phyloP scores from a whole-genome alignment of 2,329 filamentous ascomycete species.

The Colletotrichum graminicola region DNA sequence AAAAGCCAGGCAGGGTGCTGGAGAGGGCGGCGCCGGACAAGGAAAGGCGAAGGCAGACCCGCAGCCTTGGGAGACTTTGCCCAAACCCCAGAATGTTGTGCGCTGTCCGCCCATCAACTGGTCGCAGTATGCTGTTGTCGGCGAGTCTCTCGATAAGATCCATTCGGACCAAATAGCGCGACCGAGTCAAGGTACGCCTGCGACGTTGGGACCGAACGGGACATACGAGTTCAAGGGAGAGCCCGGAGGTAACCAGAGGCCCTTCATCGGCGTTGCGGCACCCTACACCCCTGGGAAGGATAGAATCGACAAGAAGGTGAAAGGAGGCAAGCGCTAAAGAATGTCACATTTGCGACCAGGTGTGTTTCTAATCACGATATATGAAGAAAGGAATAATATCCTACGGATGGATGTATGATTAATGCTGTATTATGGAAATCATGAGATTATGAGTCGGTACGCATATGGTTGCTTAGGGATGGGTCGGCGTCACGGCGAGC shows the following conservation, averaged over 20 bases:
- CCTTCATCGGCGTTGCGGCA: slow-evolving; percentile 65
- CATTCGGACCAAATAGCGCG: slow-evolving; percentile 82
- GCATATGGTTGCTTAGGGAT: slow-evolving; percentile 8
- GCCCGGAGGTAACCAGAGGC: slow-evolving; percentile 54
- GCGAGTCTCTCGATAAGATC: slow-evolving; percentile 84
- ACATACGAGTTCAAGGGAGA: slow-evolving; percentile 64
- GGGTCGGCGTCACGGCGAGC: slow-evolving; percentile 19
- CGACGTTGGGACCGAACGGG: slow-evolving; percentile 57
- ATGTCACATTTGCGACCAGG: background rate
- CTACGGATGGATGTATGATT: slow-evolving; percentile 8
- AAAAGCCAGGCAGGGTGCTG: slow-evolving; percentile 47
- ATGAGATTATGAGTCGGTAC: slow-evolving; percentile 33
- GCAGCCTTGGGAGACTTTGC: slow-evolving; percentile 72
- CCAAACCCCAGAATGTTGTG: slow-evolving; percentile 83
- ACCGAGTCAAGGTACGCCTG: slow-evolving; percentile 70
- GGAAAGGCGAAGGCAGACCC: slow-evolving; percentile 23
- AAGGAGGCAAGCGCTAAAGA: slow-evolving; percentile 48
- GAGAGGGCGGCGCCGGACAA: slow-evolving; percentile 5
- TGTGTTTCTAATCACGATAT: background rate
- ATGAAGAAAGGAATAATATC: background rate
- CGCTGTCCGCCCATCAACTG: slow-evolving; percentile 93
- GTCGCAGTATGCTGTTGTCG: slow-evolving; percentile 93
- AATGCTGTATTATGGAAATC: slow-evolving; percentile 17
- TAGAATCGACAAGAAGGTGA: slow-evolving; percentile 56
- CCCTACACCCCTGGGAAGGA: slow-evolving; percentile 69